Evolutionary conservation across 345 rosid genomes (phyloP).

Genomic region (Euclidium syriacum): DNA sequence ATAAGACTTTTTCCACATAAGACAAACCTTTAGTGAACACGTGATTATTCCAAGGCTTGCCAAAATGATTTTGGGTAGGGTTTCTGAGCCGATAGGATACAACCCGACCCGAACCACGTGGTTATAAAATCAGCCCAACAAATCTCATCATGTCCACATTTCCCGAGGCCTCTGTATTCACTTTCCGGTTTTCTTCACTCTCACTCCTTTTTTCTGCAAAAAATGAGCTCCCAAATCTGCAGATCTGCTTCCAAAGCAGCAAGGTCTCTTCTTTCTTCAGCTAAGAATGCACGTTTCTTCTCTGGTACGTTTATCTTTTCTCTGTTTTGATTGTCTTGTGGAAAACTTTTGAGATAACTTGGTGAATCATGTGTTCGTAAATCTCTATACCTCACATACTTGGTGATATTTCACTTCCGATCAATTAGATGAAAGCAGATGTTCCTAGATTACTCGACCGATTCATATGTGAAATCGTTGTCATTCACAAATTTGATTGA

Average conservation of each 20-base stretch:
- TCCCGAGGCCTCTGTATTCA: slow-evolving; percentile 9
- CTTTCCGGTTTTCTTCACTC: slow-evolving; percentile 10
- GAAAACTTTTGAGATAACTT: not conserved
- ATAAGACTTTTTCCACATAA: too few species aligned
- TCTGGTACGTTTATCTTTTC: slow-evolving; percentile 35
- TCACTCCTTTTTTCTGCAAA: slow-evolving; percentile 8
- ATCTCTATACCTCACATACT: too few species aligned
- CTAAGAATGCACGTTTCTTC: slow-evolving; percentile 60
- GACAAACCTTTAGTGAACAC: too few species aligned
- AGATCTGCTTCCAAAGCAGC: slow-evolving; percentile 83
- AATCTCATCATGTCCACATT: slow-evolving; percentile 11
- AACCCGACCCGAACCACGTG: slow-evolving; percentile 16
- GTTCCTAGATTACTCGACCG: not conserved
- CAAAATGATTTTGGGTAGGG: slow-evolving; percentile 12
- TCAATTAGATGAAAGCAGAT: too few species aligned
- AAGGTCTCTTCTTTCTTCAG: slow-evolving; percentile 66
- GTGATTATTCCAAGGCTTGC: too few species aligned
- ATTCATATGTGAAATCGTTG: not conserved
- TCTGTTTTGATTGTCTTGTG: not conserved
- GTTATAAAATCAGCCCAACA: not conserved
- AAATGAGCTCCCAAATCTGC: slow-evolving; percentile 68
- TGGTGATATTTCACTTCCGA: too few species aligned
- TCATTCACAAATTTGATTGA: not conserved
- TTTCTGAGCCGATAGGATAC: not conserved
- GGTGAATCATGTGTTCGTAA: not conserved